These are phyloP conservation scores for Haplosporangium gracile DNA, from an alignment of 192 early-diverging fungal species.

Conservation along the genomic window DNA sequence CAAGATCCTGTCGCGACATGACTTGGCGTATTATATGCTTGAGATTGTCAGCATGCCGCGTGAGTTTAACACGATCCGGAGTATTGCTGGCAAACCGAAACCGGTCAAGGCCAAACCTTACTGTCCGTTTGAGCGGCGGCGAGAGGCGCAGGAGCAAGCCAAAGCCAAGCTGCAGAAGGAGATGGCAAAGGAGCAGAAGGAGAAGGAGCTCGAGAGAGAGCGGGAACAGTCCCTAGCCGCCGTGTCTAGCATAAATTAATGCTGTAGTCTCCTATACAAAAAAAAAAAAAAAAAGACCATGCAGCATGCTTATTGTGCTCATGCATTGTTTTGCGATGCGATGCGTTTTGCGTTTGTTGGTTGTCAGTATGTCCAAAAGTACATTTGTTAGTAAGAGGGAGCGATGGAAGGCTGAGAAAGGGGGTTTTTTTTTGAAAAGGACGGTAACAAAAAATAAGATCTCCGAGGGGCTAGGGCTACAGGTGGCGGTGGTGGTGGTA, in stretches of 20 bases:
- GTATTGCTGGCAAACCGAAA: slow-evolving; percentile 48
- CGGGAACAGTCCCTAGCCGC: background rate
- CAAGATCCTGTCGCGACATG: slow-evolving; percentile 43
- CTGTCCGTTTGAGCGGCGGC: slow-evolving; percentile 28
- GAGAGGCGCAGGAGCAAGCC: slow-evolving; percentile 13
- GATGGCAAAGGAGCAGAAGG: slow-evolving; percentile 2
- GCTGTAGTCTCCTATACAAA: background rate
- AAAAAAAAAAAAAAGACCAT: background rate
- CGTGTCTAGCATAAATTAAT: background rate
- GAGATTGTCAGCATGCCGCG: slow-evolving; percentile 25
- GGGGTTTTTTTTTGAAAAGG: background rate
- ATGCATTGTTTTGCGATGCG: background rate
- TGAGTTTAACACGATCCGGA: slow-evolving; percentile 30
- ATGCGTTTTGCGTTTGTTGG: background rate
- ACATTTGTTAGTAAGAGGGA: background rate
- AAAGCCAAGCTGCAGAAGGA: background rate
- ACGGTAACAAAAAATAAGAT: background rate
- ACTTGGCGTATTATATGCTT: slow-evolving; percentile 55
- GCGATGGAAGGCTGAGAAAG: background rate
- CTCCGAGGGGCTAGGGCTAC: background rate
- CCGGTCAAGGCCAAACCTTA: slow-evolving; percentile 14
- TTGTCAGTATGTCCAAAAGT: background rate
- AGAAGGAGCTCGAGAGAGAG: slow-evolving; percentile 10
- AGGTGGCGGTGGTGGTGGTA: background rate
- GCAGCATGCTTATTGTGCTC: background rate